Evolutionary conservation across 345 rosid species (phyloP).

Genomic region (Anacardium occidentale): DNA sequence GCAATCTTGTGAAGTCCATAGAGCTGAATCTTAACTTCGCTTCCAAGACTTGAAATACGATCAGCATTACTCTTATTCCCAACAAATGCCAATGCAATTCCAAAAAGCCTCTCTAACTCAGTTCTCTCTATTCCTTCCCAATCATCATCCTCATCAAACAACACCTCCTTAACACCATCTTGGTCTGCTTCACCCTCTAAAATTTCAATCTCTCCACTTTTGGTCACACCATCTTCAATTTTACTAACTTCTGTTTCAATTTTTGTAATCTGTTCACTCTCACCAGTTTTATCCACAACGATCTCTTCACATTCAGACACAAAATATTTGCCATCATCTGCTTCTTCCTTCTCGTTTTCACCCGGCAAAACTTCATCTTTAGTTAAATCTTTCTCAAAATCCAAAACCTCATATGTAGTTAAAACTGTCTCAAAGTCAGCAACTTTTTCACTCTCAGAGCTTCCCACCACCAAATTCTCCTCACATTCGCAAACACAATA

Average conservation of each 20-base stretch:
- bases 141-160: constrained; percentile 36
- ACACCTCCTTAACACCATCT: constrained; percentile 8
- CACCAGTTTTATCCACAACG: neutral
- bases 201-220: constrained; percentile 18
- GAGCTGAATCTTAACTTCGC: constrained; percentile 31
- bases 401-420: constrained; percentile 7
- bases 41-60: constrained; percentile 19
- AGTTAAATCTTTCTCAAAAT: neutral
- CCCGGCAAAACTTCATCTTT: too few relatives aligned
- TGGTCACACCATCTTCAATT: neutral
- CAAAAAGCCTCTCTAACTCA: constrained; percentile 43
- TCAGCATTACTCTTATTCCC: constrained; percentile 30
- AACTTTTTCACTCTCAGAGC: neutral
- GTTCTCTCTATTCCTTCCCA: constrained; percentile 60
- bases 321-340: too few relatives aligned
- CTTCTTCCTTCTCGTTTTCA: too few relatives aligned
- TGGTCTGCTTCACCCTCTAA: constrained; percentile 6
- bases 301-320: neutral
- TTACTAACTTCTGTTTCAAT: constrained; percentile 13
- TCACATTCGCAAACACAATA: constrained; percentile 3
- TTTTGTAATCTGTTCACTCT: neutral
- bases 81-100: constrained; percentile 39
- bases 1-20: constrained; percentile 58
- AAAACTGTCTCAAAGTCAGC: constrained; percentile 13
- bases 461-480: neutral